Conservation (phyloP, 176 grass and related monocot species). For the Eragrostis nindensis region DNA sequence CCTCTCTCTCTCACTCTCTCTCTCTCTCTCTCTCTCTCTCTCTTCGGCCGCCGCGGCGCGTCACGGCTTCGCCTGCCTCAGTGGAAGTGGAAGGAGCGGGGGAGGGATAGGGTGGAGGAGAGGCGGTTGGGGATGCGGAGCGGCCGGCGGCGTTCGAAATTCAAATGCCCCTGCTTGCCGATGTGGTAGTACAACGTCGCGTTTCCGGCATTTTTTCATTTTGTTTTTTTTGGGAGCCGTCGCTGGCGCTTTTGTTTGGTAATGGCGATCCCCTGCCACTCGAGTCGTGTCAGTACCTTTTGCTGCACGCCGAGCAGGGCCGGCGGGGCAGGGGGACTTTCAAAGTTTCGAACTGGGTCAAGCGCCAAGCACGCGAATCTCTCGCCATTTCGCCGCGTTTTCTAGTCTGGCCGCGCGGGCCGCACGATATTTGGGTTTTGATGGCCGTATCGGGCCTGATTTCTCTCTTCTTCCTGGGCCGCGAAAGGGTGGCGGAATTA, state of each 20-base stretch:
- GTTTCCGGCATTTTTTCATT: background rate
- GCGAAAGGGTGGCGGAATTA: no score
- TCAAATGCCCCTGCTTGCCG: slow-evolving; percentile 29
- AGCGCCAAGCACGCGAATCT: background rate
- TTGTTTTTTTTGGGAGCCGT: no score
- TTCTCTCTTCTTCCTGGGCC: no score
- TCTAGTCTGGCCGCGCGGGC: no score
- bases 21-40: background rate
- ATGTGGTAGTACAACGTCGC: background rate
- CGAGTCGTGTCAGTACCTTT: slow-evolving; percentile 32
- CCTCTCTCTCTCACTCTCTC: fast-evolving
- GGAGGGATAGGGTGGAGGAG: background rate
- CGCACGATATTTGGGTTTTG: no score
- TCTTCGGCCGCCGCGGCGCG: background rate
- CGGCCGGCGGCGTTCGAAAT: slow-evolving; percentile 56
- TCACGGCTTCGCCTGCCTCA: background rate
- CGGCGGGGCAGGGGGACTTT: background rate
- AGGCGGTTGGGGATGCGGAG: background rate
- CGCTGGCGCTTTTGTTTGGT: background rate
- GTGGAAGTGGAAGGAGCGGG: no score
- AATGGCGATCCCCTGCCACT: slow-evolving; percentile 7
- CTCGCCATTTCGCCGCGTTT: no score
- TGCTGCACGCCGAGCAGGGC: slow-evolving; percentile 37
- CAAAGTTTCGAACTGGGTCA: slow-evolving; percentile 4
- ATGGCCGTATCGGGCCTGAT: no score